phyloP scores from a whole-genome alignment of 768 basidiomycete genomes.

The Tephrocybe sp. region DNA sequence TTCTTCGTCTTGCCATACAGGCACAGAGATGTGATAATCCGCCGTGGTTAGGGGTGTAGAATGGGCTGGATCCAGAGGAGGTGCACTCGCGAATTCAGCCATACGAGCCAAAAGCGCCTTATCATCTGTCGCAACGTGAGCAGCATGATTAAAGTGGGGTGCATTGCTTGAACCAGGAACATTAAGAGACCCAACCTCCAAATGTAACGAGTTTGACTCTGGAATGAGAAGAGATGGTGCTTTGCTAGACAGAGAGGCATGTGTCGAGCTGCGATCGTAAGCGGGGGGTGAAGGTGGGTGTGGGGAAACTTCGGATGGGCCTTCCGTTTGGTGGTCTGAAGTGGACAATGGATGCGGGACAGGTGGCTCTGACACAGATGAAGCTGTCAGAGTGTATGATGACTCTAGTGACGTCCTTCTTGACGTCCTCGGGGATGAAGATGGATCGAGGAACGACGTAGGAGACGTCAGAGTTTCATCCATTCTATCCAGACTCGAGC shows the following conservation, averaged over 20 bases:
- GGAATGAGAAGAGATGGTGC: slow-evolving; percentile 1
- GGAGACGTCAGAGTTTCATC: slow-evolving; percentile 7
- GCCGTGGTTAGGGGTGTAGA: slow-evolving; percentile 16
- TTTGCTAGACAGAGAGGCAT: slow-evolving; percentile 1
- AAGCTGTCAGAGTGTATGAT: slow-evolving; percentile 2
- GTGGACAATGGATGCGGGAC: slow-evolving; percentile 7
- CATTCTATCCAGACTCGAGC: slow-evolving; percentile 13
- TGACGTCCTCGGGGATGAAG: slow-evolving; percentile 22
- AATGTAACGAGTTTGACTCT: slow-evolving; percentile 11
- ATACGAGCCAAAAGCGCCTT: slow-evolving; percentile 55
- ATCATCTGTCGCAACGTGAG: slow-evolving; percentile 69
- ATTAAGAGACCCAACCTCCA: slow-evolving; percentile 13
- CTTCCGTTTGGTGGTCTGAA: slow-evolving; percentile 11
- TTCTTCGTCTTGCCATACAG: slow-evolving; percentile 52
- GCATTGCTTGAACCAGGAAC: slow-evolving; percentile 6
- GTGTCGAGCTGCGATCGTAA: slow-evolving; percentile 31
- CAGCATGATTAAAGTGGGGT: slow-evolving; percentile 29
- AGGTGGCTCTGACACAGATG: background rate
- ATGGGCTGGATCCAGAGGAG: slow-evolving; percentile 30
- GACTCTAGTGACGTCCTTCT: slow-evolving; percentile 29
- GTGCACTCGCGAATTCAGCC: slow-evolving; percentile 49
- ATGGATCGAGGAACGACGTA: slow-evolving; percentile 7
- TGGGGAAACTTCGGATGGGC: slow-evolving; percentile 13
- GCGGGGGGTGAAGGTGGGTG: slow-evolving; percentile 31
- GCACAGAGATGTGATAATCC: slow-evolving; percentile 38